Percentiles rank a stretch among this genome's conserved stretches.
Conservation (phyloP, 768 basidiomycete species). For the Clitopilus passeckerianus region DNA sequence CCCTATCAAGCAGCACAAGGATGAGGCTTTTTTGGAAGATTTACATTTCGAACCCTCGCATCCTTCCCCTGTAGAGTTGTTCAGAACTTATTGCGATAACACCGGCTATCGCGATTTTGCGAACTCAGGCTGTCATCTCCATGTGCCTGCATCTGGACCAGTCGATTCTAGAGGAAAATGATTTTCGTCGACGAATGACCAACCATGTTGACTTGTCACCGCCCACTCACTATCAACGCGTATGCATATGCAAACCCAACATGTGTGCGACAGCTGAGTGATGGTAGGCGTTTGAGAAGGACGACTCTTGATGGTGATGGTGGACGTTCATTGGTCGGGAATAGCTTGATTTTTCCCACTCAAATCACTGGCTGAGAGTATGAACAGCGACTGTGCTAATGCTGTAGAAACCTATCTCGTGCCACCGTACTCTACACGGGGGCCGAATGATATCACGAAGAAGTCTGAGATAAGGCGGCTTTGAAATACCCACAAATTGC, state of each 20-base stretch:
- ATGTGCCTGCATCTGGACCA: neutral
- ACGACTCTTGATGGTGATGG: neutral
- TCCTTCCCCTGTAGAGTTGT: neutral
- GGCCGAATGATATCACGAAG: too few species aligned
- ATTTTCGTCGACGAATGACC: neutral
- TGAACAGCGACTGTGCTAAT: neutral
- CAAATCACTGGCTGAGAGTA: neutral
- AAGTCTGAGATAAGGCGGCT: too few species aligned
- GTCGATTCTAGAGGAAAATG: neutral
- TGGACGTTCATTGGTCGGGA: neutral
- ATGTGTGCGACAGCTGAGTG: neutral
- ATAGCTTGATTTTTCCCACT: neutral
- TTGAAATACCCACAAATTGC: neutral
- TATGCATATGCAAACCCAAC: neutral
- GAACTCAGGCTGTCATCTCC: neutral
- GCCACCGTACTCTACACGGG: too few species aligned
- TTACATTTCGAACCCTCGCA: neutral
- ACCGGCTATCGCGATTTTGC: neutral
- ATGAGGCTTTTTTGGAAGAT: neutral
- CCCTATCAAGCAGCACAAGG: neutral
- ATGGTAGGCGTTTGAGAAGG: neutral
- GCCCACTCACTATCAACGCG: neutral
- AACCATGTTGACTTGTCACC: neutral
- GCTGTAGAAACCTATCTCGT: too few species aligned
- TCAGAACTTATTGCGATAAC: neutral